Evolutionary conservation across 148 eudicot species (phyloP), one percentile per base, ranked within the genome.

Genomic region (Polygonum maritimum): DNA sequence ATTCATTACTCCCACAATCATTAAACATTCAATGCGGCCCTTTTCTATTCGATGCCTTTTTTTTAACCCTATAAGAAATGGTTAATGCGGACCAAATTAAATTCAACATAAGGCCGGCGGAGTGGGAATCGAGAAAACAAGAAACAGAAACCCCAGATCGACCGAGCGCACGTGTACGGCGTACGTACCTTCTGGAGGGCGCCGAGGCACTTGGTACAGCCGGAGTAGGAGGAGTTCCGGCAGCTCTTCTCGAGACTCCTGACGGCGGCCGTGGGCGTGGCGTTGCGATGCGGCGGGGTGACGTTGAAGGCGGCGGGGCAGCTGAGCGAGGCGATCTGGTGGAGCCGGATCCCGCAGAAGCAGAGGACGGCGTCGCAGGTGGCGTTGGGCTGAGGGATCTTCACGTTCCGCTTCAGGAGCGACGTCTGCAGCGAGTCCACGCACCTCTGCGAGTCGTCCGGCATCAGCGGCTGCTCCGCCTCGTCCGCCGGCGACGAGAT

Each of bases 391-490:
- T 90, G 92, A 0, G 93, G 83, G 7, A 94, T 76, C 35, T 79
- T 86, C 1, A 94, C 90, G 81, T 86, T 85, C 0, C 92, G 83
- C 49, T 83, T 80, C 22, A 31, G 63, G 9, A 94, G 76, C 69
- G 98, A 85, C 82, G 35, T 81, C 72, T 94, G 96, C 0, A 94
- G 88, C 45, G 98, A 88, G 88, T 86, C 84, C 5, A 94, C 98
- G 49, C 98, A 94, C 75, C 84, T 85, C 83, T 94, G 98, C 18
- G 96, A 88, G 85, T 94, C 93, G 62, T 94, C 98, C 6, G 98
- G 98, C 97, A 94, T 84, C 93, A 89, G 92, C 2, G 98, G 98
- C 4, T 86, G 75, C 31, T 73, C 80, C 13, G 84, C 70, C 5
- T 12, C n/a, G 13, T 49, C 76, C 39, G 15, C 41, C 22, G 79